Evolutionary conservation across 805 yeast genomes (phyloP).

Genomic region (Phaffomyces thermotolerans): DNA sequence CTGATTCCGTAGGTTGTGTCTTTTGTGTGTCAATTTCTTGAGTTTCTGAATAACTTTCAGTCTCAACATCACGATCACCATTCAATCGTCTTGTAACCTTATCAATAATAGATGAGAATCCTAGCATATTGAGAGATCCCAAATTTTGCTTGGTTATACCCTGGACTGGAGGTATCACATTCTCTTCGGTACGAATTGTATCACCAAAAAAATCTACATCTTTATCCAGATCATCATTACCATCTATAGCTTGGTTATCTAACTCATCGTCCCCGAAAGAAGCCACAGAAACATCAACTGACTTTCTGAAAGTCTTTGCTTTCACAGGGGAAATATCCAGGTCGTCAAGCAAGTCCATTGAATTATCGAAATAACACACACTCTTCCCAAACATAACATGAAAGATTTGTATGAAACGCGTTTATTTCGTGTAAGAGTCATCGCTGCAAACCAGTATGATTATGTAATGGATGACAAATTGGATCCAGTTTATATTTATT

Average conservation of each 20-base stretch:
- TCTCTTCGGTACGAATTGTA: background rate
- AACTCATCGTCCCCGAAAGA: background rate
- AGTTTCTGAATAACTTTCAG: background rate
- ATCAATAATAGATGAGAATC: constrained; percentile 7
- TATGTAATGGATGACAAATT: background rate
- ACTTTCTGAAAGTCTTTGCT: constrained; percentile 17
- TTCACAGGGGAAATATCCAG: constrained; percentile 11
- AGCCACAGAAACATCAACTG: constrained; percentile 6
- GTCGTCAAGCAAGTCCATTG: constrained; percentile 19
- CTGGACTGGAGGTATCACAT: background rate
- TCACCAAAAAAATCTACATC: background rate
- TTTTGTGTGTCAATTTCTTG: background rate
- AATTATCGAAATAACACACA: no score
- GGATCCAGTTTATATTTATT: no score
- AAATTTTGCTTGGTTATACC: no score
- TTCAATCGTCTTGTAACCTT: constrained; percentile 16
- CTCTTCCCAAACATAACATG: no score
- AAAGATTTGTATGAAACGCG: background rate
- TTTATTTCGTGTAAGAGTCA: background rate
- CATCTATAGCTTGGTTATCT: constrained; percentile 1
- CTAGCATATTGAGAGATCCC: constrained; percentile 1
- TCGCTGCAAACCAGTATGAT: background rate
- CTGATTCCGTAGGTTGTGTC: no score
- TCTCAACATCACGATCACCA: constrained; percentile 5
- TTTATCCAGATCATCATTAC: background rate